Conservation (phyloP, 176 grass and related monocot species). For the Metroxylon sagu region DNA sequence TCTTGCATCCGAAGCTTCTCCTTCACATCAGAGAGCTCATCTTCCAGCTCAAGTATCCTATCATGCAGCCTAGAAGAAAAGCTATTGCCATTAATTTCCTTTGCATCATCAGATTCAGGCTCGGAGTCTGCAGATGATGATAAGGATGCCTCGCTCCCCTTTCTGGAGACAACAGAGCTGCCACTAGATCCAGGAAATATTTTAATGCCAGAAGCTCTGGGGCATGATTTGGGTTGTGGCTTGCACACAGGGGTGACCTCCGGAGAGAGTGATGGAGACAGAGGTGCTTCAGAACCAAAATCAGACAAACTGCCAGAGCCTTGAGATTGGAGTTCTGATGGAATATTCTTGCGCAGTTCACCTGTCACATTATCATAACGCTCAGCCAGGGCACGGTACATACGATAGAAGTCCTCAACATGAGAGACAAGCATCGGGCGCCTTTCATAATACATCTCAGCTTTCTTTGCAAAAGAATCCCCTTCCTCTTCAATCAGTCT, state of each 20-base stretch:
- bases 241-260: conserved; percentile 4
- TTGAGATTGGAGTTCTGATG: conserved; percentile 59
- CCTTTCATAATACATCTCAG: conserved; percentile 79
- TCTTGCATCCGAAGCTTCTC: conserved; percentile 51
- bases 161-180: conserved; percentile 37
- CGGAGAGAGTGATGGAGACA: not conserved
- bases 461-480: conserved; percentile 92
- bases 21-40: conserved; percentile 53
- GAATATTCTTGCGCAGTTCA: conserved; percentile 68
- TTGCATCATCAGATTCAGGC: conserved; percentile 41
- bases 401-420: conserved; percentile 87
- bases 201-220: conserved; percentile 12
- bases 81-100: conserved; percentile 38
- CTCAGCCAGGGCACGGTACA: conserved; percentile 92
- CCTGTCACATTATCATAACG: conserved; percentile 95
- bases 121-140: conserved; percentile 64
- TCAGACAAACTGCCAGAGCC: conserved; percentile 41
- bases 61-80: conserved; percentile 33
- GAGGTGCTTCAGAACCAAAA: conserved; percentile 35
- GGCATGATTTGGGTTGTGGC: not conserved
- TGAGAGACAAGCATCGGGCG: conserved; percentile 57
- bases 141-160: conserved; percentile 44
- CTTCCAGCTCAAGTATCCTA: conserved; percentile 64
- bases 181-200: conserved; percentile 18
- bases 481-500: conserved; percentile 83